Evolutionary conservation across 1,139 yeast genomes (phyloP).

Genomic region (Candida sanyaensis): DNA sequence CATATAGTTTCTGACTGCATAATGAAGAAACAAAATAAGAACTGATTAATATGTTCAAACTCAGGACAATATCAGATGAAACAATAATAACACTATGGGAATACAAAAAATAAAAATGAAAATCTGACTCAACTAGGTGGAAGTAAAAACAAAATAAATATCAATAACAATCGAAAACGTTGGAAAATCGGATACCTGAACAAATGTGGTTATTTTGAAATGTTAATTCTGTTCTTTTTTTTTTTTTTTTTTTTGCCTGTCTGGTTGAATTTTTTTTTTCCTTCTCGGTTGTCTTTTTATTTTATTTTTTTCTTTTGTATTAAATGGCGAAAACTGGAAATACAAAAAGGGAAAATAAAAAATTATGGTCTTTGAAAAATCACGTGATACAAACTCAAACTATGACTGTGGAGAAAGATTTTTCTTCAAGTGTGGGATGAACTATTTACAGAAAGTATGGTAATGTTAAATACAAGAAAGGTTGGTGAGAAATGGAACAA

Average conservation of each 20-base stretch:
- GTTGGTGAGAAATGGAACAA: not conserved
- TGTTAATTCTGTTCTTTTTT: not conserved
- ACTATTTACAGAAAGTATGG: not conserved
- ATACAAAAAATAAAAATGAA: no score
- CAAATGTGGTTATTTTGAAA: not conserved
- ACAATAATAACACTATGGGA: no score
- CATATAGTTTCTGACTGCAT: slow-evolving; percentile 38
- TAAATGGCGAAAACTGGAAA: not conserved
- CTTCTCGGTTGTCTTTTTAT: not conserved
- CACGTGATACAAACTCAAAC: no score
- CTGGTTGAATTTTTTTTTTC: not conserved
- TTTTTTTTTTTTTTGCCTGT: not conserved
- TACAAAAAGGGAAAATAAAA: not conserved
- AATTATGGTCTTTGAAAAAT: not conserved
- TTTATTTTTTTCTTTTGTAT: not conserved
- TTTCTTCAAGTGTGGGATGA: not conserved
- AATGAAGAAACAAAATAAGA: no score
- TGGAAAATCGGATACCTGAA: slow-evolving; percentile 1
- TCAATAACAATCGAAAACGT: not conserved
- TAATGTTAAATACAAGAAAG: not conserved
- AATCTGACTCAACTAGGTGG: no score
- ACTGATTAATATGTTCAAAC: no score
- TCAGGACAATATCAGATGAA: not conserved
- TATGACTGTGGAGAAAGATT: not conserved
- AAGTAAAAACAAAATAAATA: no score